Evolutionary conservation across 1,284 basidiomycete genomes (phyloP).

Genomic region (Mrakiaceae sp.): DNA sequence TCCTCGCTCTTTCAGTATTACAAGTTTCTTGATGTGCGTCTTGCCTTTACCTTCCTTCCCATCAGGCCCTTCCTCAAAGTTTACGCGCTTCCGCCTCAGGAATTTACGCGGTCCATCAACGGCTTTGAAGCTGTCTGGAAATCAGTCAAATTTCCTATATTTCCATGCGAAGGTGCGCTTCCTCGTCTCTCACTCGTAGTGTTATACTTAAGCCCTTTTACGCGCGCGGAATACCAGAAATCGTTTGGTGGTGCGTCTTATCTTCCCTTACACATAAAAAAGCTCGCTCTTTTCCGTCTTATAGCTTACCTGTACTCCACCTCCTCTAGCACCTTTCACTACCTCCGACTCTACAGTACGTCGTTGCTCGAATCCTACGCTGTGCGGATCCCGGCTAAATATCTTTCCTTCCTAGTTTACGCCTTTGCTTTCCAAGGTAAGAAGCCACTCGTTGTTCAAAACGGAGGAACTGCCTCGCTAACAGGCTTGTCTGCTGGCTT

Average conservation of each 20-base stretch:
- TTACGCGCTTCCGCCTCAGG: constrained; percentile 9
- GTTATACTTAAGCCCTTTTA: background rate
- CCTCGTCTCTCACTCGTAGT: background rate
- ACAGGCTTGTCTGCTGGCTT: background rate
- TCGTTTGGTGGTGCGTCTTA: constrained; percentile 23
- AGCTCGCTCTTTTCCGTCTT: background rate
- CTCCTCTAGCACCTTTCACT: constrained; percentile 1
- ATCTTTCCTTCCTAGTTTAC: constrained; percentile 31
- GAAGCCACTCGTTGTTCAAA: background rate
- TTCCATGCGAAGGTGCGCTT: background rate
- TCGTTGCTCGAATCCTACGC: constrained; percentile 30
- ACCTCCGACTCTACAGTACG: constrained; percentile 11
- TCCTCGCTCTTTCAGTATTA: background rate
- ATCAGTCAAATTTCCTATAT: background rate
- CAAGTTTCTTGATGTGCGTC: constrained; percentile 31
- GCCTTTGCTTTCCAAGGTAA: constrained; percentile 34
- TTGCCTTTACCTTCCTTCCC: no score
- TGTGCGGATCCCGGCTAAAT: constrained; percentile 31
- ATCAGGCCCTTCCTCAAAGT: constrained; percentile 12
- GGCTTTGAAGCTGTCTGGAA: constrained; percentile 27
- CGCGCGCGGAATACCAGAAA: background rate
- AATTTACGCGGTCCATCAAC: constrained; percentile 30
- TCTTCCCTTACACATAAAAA: constrained; percentile 22
- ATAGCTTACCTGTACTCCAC: no score
- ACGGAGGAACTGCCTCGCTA: background rate